phyloP scores from a whole-genome alignment of 108 stramenopile genomes.

The Pseudonitzschia pungens region DNA sequence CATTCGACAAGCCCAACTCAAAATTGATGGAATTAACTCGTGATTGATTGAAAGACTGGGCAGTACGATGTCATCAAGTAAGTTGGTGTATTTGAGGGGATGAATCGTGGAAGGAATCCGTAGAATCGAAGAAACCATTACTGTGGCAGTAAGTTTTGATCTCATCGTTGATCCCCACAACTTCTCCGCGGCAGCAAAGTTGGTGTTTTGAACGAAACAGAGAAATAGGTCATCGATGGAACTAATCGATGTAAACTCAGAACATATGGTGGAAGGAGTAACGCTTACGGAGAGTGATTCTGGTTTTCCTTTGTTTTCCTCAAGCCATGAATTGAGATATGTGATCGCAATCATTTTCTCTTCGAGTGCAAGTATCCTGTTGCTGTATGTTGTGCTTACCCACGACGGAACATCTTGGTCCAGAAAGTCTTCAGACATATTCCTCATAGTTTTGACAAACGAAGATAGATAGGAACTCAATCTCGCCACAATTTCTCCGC shows the following conservation, averaged over 20 bases:
- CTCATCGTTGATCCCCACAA: slow-evolving; percentile 46
- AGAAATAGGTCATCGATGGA: slow-evolving; percentile 28
- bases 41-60: slow-evolving; percentile 68
- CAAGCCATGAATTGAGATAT: slow-evolving; percentile 21
- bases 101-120: slow-evolving; percentile 45
- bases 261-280: not conserved
- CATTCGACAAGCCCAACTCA: slow-evolving; percentile 60
- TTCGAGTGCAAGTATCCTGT: slow-evolving; percentile 16
- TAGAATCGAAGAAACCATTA: slow-evolving; percentile 47
- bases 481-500: slow-evolving; percentile 36
- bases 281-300: not conserved
- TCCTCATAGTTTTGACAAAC: slow-evolving; percentile 28
- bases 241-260: slow-evolving; percentile 17
- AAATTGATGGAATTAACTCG: slow-evolving; percentile 55
- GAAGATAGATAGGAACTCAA: slow-evolving; percentile 33
- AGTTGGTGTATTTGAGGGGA: slow-evolving; percentile 53
- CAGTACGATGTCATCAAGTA: slow-evolving; percentile 56
- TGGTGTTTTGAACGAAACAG: slow-evolving; percentile 25
- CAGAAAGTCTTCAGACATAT: slow-evolving; percentile 26
- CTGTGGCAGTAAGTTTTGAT: slow-evolving; percentile 35
- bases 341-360: slow-evolving; percentile 20
- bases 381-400: slow-evolving; percentile 9
- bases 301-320: not conserved
- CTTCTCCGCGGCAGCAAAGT: slow-evolving; percentile 52
- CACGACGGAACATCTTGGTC: slow-evolving; percentile 16